Percentiles rank a stretch among this genome's conserved stretches.
These are phyloP conservation scores for Neopestalotiopsis clavispora DNA, from an alignment of 2,329 filamentous ascomycete genomes.

Conservation along the genomic window DNA sequence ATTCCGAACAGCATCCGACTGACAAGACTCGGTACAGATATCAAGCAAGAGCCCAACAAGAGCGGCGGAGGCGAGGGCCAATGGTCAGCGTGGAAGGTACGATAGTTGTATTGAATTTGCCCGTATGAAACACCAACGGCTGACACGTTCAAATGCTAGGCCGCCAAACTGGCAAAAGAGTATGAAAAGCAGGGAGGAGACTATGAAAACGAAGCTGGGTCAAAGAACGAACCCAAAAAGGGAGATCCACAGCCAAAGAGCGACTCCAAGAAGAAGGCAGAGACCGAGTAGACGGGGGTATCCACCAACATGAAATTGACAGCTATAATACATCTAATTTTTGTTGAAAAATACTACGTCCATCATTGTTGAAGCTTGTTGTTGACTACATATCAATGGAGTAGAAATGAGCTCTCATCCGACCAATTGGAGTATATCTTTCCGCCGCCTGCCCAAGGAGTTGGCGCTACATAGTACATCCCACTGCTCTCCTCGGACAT, in stretches of 20 bases:
- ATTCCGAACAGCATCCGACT: not conserved
- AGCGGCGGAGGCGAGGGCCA: slow-evolving; percentile 44
- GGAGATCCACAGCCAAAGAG: slow-evolving; percentile 24
- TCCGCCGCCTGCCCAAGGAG: too few species aligned
- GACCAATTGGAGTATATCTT: too few species aligned
- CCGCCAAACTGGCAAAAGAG: slow-evolving; percentile 44
- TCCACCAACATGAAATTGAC: not conserved
- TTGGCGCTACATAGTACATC: too few species aligned
- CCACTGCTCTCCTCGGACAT: too few species aligned
- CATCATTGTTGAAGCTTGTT: too few species aligned
- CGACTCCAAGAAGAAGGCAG: slow-evolving; percentile 19
- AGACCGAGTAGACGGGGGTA: not conserved
- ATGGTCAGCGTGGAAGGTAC: slow-evolving; percentile 44
- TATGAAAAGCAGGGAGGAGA: slow-evolving; percentile 47
- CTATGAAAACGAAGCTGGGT: slow-evolving; percentile 45
- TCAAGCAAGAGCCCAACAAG: slow-evolving; percentile 47
- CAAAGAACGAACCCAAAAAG: slow-evolving; percentile 41
- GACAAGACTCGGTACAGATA: slow-evolving; percentile 33
- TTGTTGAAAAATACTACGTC: too few species aligned
- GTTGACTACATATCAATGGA: too few species aligned
- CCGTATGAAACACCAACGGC: not conserved
- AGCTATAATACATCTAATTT: too few species aligned
- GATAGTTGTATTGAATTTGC: not conserved
- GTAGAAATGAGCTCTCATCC: too few species aligned
- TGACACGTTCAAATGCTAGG: slow-evolving; percentile 25